These are phyloP conservation scores for Penicillium carneum DNA, from an alignment of 2,329 filamentous ascomycete species.

Conservation along the genomic window DNA sequence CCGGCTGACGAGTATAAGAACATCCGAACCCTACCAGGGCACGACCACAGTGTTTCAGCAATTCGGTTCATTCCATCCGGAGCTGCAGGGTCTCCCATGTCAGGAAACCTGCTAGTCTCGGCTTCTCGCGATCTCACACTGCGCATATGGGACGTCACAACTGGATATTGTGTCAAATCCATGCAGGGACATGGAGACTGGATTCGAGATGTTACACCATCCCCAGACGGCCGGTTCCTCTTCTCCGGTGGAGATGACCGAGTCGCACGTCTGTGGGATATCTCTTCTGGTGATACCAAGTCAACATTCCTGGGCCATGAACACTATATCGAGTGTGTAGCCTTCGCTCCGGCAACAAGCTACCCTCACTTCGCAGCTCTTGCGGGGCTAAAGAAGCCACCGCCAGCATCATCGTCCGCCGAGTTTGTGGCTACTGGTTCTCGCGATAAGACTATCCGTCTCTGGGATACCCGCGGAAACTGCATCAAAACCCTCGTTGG, in stretches of 20 bases:
- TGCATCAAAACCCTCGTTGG: slow-evolving; percentile 83
- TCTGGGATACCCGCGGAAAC: slow-evolving; percentile 87
- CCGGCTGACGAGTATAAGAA: slow-evolving; percentile 93
- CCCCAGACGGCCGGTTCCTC: slow-evolving; percentile 81
- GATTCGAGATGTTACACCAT: slow-evolving; percentile 88
- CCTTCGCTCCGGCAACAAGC: slow-evolving; percentile 78
- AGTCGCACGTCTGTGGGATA: slow-evolving; percentile 84
- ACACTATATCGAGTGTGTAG: slow-evolving; percentile 83
- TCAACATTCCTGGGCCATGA: slow-evolving; percentile 85
- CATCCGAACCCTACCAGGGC: slow-evolving; percentile 85
- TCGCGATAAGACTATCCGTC: slow-evolving; percentile 85
- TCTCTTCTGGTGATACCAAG: slow-evolving; percentile 76
- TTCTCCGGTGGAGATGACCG: slow-evolving; percentile 84
- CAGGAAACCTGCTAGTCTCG: slow-evolving; percentile 83
- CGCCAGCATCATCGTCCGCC: slow-evolving; percentile 73
- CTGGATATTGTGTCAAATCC: slow-evolving; percentile 91
- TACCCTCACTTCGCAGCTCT: slow-evolving; percentile 79
- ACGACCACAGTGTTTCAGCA: slow-evolving; percentile 89
- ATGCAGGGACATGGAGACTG: slow-evolving; percentile 84
- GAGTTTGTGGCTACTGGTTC: slow-evolving; percentile 91
- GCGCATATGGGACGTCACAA: slow-evolving; percentile 90
- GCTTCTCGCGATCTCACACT: slow-evolving; percentile 85
- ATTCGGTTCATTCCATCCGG: slow-evolving; percentile 88
- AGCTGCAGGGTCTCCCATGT: slow-evolving; percentile 76
- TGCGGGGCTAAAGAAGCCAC: slow-evolving; percentile 83